Evolutionary conservation across 352 stramenopile genomes (phyloP), one percentile per base, ranked within the genome.

Genomic region (Phytophthora uliginosa): DNA sequence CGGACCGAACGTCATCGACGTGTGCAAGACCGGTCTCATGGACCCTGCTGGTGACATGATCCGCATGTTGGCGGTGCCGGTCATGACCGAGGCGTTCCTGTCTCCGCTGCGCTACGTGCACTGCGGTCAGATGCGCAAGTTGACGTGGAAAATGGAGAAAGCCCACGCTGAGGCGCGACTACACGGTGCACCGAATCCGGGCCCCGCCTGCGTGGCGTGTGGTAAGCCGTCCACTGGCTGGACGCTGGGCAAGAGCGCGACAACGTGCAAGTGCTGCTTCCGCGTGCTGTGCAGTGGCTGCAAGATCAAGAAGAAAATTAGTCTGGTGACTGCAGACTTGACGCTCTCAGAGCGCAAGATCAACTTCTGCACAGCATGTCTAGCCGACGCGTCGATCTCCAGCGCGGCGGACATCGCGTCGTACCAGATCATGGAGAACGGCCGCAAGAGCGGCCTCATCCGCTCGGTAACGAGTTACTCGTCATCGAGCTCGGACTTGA

Each of bases 61-160:
- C 54, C 75, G 77, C 53, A 70, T 82, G 62, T 38, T 83, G 4
- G 76, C 73, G 1, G 71, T 82, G n/a, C 76, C 70, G 7, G 79
- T 84, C 13, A 76, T 77, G 59, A 75, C 77, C 26, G 71, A 85
- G 20, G 68, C 66, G 1, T 77, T 91, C 50, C 40, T 88, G 24
- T 84, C 82, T 47, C 57, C 72, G 3, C 40, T 77, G 33, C 71
- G 71, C 0, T 79, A 82, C 53, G 75, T 82, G 15, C 68, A 85
- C 56, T 92, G 83, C 63, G 82, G 75, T 24, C 83, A 90, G 64
- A 90, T 90, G 83, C 84, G 88, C 8, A 92, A 92, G 59, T 64
- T 92, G 34, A 81, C 79, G 63, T 92, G 85, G 85, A 78, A 82
- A 22, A 77, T 90, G 80, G 66, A 83, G 73, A 78, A 75, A 18